phyloP scores from a whole-genome alignment of 2,329 filamentous ascomycete species.

The Dactylellina sp. region DNA sequence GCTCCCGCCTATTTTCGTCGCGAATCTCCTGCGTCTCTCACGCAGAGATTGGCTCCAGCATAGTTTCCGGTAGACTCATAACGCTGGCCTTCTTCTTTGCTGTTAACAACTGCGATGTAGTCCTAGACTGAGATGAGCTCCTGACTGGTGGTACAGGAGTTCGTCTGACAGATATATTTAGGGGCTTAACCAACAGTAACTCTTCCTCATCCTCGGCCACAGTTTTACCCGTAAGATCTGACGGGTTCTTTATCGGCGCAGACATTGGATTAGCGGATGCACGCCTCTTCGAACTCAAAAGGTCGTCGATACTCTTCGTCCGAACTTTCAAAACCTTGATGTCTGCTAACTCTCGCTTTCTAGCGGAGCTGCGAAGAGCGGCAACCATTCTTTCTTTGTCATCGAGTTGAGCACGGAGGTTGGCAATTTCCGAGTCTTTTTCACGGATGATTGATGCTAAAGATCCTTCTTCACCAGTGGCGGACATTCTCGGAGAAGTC shows the following conservation, averaged over 20 bases:
- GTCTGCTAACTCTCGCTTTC: slow-evolving; percentile 85
- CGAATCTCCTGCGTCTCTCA: slow-evolving; percentile 47
- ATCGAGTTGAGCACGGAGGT: slow-evolving; percentile 86
- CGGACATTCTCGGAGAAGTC: slow-evolving; percentile 66
- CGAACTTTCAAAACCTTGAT: slow-evolving; percentile 63
- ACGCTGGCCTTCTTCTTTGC: slow-evolving; percentile 54
- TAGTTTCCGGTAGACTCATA: slow-evolving; percentile 51
- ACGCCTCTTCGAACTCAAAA: slow-evolving; percentile 60
- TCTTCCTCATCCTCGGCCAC: slow-evolving; percentile 52
- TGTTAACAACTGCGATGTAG: not conserved
- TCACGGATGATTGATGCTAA: slow-evolving; percentile 79
- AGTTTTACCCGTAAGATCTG: slow-evolving; percentile 40
- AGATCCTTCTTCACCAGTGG: slow-evolving; percentile 81
- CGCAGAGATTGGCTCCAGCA: slow-evolving; percentile 51
- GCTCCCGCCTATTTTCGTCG: slow-evolving; percentile 15
- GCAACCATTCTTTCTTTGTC: slow-evolving; percentile 95
- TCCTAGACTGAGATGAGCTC: slow-evolving; percentile 40
- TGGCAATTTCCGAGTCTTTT: slow-evolving; percentile 91
- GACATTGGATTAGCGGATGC: slow-evolving; percentile 49
- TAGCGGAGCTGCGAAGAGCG: slow-evolving; percentile 84
- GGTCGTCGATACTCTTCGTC: slow-evolving; percentile 55
- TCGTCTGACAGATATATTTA: slow-evolving; percentile 50
- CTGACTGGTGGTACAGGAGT: slow-evolving; percentile 48
- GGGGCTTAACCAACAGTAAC: slow-evolving; percentile 43
- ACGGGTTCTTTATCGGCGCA: slow-evolving; percentile 37